Evolutionary conservation across 2,329 filamentous ascomycete genomes (phyloP).

Genomic region (Aspergillus nomiae): DNA sequence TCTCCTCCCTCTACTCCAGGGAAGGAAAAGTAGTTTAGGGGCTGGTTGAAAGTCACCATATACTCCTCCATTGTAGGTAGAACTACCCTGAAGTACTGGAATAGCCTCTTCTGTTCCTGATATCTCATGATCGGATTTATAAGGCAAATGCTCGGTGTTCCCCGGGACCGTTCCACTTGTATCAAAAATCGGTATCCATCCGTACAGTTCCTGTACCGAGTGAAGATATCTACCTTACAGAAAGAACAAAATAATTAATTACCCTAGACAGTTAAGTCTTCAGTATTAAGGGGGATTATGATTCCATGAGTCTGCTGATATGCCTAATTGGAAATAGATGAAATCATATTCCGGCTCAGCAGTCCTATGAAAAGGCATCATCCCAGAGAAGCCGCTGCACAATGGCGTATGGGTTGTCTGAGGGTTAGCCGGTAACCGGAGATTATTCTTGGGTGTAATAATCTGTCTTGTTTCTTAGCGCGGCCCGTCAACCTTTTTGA

Average conservation of each 20-base stretch:
- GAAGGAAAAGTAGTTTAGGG: not conserved
- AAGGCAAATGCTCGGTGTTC: slow-evolving; percentile 2
- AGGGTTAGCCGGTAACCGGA: slow-evolving; percentile 14
- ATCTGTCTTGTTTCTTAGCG: slow-evolving; percentile 14
- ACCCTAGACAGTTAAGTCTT: not conserved
- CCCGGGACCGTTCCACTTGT: not conserved
- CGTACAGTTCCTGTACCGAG: not conserved
- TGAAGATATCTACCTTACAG: not conserved
- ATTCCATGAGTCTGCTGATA: not conserved
- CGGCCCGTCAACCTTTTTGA: slow-evolving; percentile 18
- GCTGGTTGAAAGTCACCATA: not conserved
- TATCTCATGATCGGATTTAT: not conserved
- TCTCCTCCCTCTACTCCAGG: not conserved
- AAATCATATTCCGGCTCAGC: slow-evolving; percentile 5
- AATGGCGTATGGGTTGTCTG: slow-evolving; percentile 19
- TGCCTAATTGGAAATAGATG: not conserved
- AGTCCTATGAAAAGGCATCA: slow-evolving; percentile 2
- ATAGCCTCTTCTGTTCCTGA: not conserved
- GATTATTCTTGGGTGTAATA: slow-evolving; percentile 9
- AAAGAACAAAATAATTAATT: not conserved
- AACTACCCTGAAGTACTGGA: not conserved
- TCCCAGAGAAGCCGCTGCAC: slow-evolving; percentile 13
- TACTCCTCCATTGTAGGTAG: not conserved
- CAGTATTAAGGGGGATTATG: not conserved
- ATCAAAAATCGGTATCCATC: not conserved